Evolutionary conservation across 306 rosid genomes (phyloP).

Genomic region (Oxytropis ochrocephala): DNA sequence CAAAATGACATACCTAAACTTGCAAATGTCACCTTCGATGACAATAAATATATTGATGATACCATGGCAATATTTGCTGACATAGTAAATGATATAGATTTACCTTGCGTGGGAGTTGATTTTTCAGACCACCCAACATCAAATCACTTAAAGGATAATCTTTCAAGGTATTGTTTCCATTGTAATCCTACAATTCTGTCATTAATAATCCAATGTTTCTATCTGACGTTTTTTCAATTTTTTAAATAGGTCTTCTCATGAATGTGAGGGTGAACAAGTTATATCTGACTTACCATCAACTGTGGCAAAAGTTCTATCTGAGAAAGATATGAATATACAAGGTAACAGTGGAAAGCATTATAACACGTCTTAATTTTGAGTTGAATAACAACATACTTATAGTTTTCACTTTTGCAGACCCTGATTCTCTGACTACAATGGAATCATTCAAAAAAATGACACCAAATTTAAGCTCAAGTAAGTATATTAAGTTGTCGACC

Average conservation of each 20-base stretch:
- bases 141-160: slow-evolving; percentile 25
- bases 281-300: slow-evolving; percentile 57
- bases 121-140: slow-evolving; percentile 37
- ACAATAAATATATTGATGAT: too few species aligned
- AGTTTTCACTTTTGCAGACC: slow-evolving; percentile 33
- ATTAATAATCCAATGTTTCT: not conserved
- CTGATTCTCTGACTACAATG: slow-evolving; percentile 43
- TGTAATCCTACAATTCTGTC: slow-evolving; percentile 1
- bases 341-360: slow-evolving; percentile 27
- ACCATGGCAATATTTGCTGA: slow-evolving; percentile 53
- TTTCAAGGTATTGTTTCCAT: slow-evolving; percentile 47
- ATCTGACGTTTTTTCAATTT: not conserved
- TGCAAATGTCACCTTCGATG: slow-evolving; percentile 53
- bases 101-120: slow-evolving; percentile 42
- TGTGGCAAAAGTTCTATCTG: slow-evolving; percentile 44
- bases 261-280: slow-evolving; percentile 36
- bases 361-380: not conserved
- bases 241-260: slow-evolving; percentile 38
- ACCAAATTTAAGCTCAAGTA: slow-evolving; percentile 71
- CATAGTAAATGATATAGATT: slow-evolving; percentile 58
- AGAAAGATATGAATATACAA: slow-evolving; percentile 36
- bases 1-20: slow-evolving; percentile 43
- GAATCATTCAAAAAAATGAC: slow-evolving; percentile 54
- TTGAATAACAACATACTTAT: not conserved
- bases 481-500: not conserved